A percentile compares a stretch with the other conserved stretches of the same genome.
Conservation (phyloP, 2,329 filamentous ascomycete species). For the Colletotrichum horii region DNA sequence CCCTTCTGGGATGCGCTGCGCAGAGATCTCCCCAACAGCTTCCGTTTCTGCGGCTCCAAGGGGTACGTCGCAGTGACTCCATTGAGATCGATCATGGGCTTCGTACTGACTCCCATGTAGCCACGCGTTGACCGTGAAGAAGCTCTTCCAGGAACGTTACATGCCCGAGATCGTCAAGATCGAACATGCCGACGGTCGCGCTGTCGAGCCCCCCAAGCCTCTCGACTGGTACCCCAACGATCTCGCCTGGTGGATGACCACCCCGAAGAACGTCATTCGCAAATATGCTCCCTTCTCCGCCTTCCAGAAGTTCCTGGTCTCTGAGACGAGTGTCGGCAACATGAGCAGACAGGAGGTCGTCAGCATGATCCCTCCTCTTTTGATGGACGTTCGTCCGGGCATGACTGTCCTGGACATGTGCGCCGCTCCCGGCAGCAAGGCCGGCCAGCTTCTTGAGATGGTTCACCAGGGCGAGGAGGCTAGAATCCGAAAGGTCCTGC, state of each 20-base stretch:
- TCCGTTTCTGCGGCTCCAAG: conserved; percentile 95
- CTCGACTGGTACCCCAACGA: conserved; percentile 94
- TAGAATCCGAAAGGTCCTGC: conserved; percentile 74
- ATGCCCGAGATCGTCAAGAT: conserved; percentile 90
- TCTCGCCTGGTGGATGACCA: conserved; percentile 97
- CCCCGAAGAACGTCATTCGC: conserved; percentile 92
- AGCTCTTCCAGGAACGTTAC: conserved; percentile 85
- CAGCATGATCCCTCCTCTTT: conserved; percentile 96
- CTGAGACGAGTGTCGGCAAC: conserved; percentile 95
- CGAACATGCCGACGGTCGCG: conserved; percentile 79
- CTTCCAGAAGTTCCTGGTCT: conserved; percentile 97
- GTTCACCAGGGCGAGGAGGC: conserved; percentile 92
- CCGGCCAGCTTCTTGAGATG: conserved; percentile 93
- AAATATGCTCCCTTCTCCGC: conserved; percentile 92
- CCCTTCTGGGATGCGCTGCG: conserved; percentile 85
- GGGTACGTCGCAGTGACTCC: conserved; percentile 56
- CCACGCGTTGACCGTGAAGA: conserved; percentile 90
- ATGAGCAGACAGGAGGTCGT: conserved; percentile 98
- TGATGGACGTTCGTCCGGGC: conserved; percentile 89
- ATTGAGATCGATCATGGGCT: not conserved
- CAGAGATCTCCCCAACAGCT: conserved; percentile 92
- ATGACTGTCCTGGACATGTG: conserved; percentile 97
- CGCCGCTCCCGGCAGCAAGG: conserved; percentile 96
- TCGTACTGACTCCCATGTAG: conserved; percentile 43
- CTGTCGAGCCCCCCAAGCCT: conserved; percentile 80